Base-by-base conservation (phyloP, 192 early-diverging fungal genomes). In the Diversispora epigaea region DNA sequence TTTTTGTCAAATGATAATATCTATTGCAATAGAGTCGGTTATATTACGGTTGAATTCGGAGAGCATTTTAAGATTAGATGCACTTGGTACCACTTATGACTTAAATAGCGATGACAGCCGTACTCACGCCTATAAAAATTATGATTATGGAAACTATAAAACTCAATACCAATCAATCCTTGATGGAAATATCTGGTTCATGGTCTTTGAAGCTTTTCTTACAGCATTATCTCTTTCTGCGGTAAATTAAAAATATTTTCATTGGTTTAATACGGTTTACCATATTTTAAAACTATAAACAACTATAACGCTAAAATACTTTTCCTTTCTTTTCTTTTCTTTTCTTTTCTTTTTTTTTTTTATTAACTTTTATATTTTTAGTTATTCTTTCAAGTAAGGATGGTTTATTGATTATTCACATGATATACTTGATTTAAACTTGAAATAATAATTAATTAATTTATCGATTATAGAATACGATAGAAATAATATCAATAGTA, bases 331-430 rank as follows among this genome's bases (percentile, higher is more conserved):
- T 44, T 64, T 9, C 7, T 44, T 19, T 6, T n/a, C n/a, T n/a
- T n/a, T n/a, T n/a, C n/a, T n/a, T n/a, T 32, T 2, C 25, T 32
- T 41, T 43, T 9, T 43, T 44, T 64, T 9, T n/a, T 44, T 19
- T 6, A 8, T 64, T 17, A 44, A 1, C 8, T n/a, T 64, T 41
- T 64, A 41, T 19, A 40, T 63, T 17, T 56, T 17, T 45, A 71
- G 69, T 9, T 71, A 57, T 71, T 44, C 17, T 71, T 57, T 71
- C 69, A 71, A 71, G 69, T 71, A 71, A 71, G 69, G 9, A 2
- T n/a, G n/a, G 15, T 0, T 45, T 6, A 44, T 52, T 21, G n/a
- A n/a, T n/a, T 52, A 39, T 39, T 63, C 25, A 32, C 12, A 4
- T 40, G n/a, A 19, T 5, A 14, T 15, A 9, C 7, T 43, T 22